Base-by-base conservation (phyloP, 129 eudicot species). In the Ambrosia trifida region DNA sequence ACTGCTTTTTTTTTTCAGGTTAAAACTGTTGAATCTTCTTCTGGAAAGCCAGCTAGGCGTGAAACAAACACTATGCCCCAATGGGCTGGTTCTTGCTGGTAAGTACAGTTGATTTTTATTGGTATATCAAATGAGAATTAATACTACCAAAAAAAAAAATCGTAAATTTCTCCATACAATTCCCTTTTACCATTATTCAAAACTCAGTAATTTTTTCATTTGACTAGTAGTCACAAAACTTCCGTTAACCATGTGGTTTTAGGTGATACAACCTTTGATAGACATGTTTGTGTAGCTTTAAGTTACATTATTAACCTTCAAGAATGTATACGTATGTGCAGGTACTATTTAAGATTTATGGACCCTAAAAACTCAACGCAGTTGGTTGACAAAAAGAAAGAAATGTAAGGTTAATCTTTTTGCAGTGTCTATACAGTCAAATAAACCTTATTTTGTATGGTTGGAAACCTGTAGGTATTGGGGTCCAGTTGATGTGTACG, bases 51-150 rank as follows among this genome's bases (percentile, higher is more conserved):
- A 76, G 96, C 97, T 66, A 70, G 57, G 53, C 95, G 98, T 45
- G 98, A 94, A 80, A 94, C 96, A 68, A 94, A 83, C 84, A 94
- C 98, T 69, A 94, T 94, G 98, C 98, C 98, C 7, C 98, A 94
- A 64, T 94, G 98, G 98, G 98, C 98, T 76, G 98, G 98, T 73
- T 94, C 98, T 72, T 94, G 98, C 82, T 94, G 98, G 98, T 89
- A 83, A 32, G 41, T 18, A 46, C 32, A 32, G 56, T 52, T 56
- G 13, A 50, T 43, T 10, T 70, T 38, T 50, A 31, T 54, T 64
- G 72, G 33, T 43, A 66, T 30, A 41, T 7, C 43, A 38, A 54
- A 66, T 68, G 44, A 1, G 36, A 76, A 76, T 36, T 10, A 16
- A 16, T 16, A 51, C 24, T 43, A 31, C 43, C n/a, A n/a, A n/a